These are phyloP conservation scores for Quercus bicolor DNA, from an alignment of 306 rosid species.

Conservation along the genomic window DNA sequence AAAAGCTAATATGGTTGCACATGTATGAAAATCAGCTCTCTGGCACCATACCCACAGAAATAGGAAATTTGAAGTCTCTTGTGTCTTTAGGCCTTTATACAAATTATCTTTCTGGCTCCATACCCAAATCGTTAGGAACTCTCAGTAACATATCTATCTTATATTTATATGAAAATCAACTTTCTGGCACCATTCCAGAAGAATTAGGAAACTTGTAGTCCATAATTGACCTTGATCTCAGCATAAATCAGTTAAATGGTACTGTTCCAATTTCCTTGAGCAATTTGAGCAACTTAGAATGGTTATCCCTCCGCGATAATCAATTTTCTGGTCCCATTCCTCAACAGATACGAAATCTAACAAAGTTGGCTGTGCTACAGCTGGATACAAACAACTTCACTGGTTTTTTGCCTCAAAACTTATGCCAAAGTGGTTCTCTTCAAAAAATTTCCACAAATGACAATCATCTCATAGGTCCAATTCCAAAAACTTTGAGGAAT, in stretches of 20 bases:
- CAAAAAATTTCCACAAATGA: neutral
- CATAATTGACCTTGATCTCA: neutral
- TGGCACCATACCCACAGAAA: too few species aligned
- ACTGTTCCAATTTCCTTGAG: neutral
- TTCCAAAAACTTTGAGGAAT: too few species aligned
- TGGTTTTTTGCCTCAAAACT: neutral
- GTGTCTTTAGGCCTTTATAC: neutral
- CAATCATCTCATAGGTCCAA: neutral
- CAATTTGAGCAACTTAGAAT: neutral
- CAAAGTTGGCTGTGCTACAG: neutral
- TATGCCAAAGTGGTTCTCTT: neutral
- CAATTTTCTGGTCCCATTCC: too few species aligned
- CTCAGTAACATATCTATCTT: neutral
- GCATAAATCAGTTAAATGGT: neutral
- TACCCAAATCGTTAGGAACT: neutral
- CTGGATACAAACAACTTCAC: neutral
- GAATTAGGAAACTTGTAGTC: neutral
- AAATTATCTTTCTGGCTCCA: neutral
- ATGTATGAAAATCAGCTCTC: too few species aligned
- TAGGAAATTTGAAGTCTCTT: too few species aligned
- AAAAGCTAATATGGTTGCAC: too few species aligned
- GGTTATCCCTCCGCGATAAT: neutral
- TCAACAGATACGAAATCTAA: neutral
- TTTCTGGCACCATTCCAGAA: conserved; percentile 1
- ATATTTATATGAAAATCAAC: neutral